Evolutionary conservation across 805 yeast genomes (phyloP).

Genomic region (Candida coquimbonensis): DNA sequence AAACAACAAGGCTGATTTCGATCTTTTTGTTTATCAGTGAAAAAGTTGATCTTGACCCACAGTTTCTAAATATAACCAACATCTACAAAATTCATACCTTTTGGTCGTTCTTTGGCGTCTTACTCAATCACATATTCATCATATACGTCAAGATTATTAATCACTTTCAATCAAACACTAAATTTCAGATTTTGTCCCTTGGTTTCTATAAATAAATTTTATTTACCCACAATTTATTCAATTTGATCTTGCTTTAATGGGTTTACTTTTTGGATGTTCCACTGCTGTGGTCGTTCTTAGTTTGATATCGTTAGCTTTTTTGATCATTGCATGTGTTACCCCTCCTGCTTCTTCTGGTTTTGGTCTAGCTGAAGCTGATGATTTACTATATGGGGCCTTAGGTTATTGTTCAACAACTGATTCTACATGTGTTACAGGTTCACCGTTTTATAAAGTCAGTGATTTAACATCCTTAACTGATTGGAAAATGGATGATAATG

Average conservation of each 20-base stretch:
- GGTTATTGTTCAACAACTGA: constrained; percentile 46
- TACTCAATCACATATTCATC: no score
- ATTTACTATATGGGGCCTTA: constrained; percentile 52
- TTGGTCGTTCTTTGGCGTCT: no score
- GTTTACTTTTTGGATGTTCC: constrained; percentile 28
- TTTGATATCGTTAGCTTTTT: constrained; percentile 50
- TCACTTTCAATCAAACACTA: no score
- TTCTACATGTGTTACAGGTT: constrained; percentile 36
- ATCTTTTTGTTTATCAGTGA: background rate
- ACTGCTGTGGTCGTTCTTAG: constrained; percentile 39
- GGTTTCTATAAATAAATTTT: no score
- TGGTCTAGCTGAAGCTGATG: constrained; percentile 40
- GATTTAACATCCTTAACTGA: constrained; percentile 24
- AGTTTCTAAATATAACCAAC: background rate
- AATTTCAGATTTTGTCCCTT: no score
- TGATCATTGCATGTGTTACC: constrained; percentile 54
- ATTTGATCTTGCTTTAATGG: background rate
- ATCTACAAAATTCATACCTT: background rate
- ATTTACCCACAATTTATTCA: no score
- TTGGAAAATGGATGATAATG: constrained; percentile 42
- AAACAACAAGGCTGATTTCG: background rate
- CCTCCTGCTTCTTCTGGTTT: constrained; percentile 50
- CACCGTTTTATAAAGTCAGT: constrained; percentile 33
- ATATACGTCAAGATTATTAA: no score
- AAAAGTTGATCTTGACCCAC: background rate